Evolutionary conservation across 805 yeast species (phyloP).

Genomic region (Saitoella complicata): DNA sequence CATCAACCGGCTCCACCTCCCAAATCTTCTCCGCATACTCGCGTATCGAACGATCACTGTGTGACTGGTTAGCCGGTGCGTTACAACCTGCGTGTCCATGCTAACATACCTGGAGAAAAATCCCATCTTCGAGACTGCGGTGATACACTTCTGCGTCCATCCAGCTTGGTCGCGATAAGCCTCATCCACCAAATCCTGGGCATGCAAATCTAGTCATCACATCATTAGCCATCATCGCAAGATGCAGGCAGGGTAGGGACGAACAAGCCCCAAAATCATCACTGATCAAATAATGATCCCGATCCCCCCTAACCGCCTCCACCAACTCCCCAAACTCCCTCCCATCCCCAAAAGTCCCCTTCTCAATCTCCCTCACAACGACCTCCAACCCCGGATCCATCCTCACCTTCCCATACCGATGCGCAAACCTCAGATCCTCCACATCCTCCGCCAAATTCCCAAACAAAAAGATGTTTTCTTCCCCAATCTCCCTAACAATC

Average conservation of each 20-base stretch:
- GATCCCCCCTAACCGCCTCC: constrained; percentile 43
- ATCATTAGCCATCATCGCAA: too few relatives aligned
- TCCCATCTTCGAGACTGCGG: constrained; percentile 82
- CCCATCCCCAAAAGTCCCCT: constrained; percentile 55
- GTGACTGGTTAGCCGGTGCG: too few relatives aligned
- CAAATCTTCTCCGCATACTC: constrained; percentile 87
- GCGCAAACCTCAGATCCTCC: constrained; percentile 66
- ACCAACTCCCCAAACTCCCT: constrained; percentile 46
- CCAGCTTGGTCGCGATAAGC: constrained; percentile 48
- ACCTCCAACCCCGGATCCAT: constrained; percentile 42
- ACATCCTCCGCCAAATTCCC: constrained; percentile 85
- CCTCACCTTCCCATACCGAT: constrained; percentile 41
- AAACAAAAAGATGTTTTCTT: constrained; percentile 78
- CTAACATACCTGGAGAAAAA: constrained; percentile 47
- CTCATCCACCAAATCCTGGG: constrained; percentile 60
- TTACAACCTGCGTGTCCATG: too few relatives aligned
- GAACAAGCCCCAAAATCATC: constrained; percentile 69
- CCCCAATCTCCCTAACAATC: constrained; percentile 84
- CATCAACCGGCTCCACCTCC: constrained; percentile 60
- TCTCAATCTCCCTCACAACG: constrained; percentile 52
- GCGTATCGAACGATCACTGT: constrained; percentile 62
- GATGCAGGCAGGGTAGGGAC: too few relatives aligned
- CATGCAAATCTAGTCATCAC: constrained; percentile 34
- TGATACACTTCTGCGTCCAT: constrained; percentile 65
- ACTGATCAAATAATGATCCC: constrained; percentile 71